Conservation (phyloP, 768 basidiomycete genomes). For the Xerocomus spinulosus region DNA sequence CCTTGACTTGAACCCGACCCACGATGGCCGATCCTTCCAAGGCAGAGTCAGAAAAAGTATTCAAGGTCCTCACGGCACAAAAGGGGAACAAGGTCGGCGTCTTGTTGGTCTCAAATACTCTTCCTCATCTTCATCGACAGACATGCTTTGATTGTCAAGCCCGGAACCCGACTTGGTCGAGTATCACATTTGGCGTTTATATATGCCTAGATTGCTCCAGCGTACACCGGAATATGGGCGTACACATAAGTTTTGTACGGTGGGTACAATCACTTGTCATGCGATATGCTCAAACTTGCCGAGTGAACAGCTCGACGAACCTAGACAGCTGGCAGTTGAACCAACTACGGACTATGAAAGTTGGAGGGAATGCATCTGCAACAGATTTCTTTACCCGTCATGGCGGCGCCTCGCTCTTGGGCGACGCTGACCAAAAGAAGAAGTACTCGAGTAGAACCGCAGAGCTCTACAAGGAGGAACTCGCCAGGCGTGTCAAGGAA, state of each 20-base stretch:
- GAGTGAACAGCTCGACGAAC: conserved; percentile 76
- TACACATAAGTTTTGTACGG: conserved; percentile 97
- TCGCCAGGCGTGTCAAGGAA: conserved; percentile 72
- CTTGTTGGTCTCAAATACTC: background rate
- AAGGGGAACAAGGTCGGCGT: conserved; percentile 80
- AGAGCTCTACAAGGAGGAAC: conserved; percentile 88
- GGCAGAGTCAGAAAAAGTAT: conserved; percentile 82
- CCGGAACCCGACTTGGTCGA: conserved; percentile 96
- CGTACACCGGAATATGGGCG: conserved; percentile 93
- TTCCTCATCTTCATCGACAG: conserved; percentile 35
- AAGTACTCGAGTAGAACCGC: conserved; percentile 85
- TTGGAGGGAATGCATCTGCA: conserved; percentile 86
- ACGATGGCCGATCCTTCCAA: conserved; percentile 75
- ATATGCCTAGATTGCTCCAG: conserved; percentile 98
- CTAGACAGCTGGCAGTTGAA: conserved; percentile 89
- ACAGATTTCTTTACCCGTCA: conserved; percentile 88
- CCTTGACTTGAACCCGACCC: conserved; percentile 2
- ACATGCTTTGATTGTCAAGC: conserved; percentile 94
- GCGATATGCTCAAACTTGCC: conserved; percentile 11
- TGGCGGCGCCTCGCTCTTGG: conserved; percentile 67
- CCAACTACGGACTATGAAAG: conserved; percentile 94
- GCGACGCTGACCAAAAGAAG: conserved; percentile 75
- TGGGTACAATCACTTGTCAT: conserved; percentile 34
- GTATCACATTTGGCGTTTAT: conserved; percentile 94
- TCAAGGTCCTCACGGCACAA: conserved; percentile 74